These are phyloP conservation scores for Aspergillus glaucus DNA, from an alignment of 2,329 filamentous ascomycete genomes.

Conservation along the genomic window DNA sequence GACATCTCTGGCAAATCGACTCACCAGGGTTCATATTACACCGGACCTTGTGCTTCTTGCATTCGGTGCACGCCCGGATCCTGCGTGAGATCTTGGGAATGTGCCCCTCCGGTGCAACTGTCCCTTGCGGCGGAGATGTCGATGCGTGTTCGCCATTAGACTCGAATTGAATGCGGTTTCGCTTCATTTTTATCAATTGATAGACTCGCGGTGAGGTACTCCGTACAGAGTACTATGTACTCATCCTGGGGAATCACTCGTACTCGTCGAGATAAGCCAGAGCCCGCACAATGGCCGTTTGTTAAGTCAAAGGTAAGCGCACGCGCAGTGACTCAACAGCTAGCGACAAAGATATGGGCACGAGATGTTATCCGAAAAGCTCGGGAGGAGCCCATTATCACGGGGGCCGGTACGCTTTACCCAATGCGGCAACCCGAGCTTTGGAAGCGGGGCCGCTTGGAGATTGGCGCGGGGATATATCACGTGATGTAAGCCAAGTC, in stretches of 20 bases:
- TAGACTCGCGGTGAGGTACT: background rate
- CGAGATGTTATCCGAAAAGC: background rate
- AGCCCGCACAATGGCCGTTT: too few relatives aligned
- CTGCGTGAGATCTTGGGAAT: slow-evolving; percentile 39
- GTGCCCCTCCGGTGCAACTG: slow-evolving; percentile 24
- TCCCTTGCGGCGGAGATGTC: slow-evolving; percentile 22
- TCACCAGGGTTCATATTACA: slow-evolving; percentile 48
- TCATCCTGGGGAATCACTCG: background rate
- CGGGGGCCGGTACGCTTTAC: background rate
- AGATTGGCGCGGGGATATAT: slow-evolving; percentile 1
- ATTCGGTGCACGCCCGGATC: slow-evolving; percentile 48
- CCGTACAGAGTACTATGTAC: background rate
- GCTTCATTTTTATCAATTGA: slow-evolving; percentile 26
- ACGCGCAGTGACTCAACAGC: too few relatives aligned
- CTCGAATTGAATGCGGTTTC: slow-evolving; percentile 34
- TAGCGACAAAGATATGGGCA: background rate
- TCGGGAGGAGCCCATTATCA: slow-evolving; percentile 1
- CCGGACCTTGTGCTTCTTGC: slow-evolving; percentile 50
- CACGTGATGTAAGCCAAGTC: slow-evolving; percentile 11
- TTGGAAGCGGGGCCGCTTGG: too few relatives aligned
- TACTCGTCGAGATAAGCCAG: background rate
- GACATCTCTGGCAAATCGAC: slow-evolving; percentile 45
- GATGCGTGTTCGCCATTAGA: slow-evolving; percentile 31
- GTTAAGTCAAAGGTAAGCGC: too few relatives aligned
- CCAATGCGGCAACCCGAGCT: background rate